Evolutionary conservation across 306 rosid genomes (phyloP).

Genomic region (Alnus rubra): DNA sequence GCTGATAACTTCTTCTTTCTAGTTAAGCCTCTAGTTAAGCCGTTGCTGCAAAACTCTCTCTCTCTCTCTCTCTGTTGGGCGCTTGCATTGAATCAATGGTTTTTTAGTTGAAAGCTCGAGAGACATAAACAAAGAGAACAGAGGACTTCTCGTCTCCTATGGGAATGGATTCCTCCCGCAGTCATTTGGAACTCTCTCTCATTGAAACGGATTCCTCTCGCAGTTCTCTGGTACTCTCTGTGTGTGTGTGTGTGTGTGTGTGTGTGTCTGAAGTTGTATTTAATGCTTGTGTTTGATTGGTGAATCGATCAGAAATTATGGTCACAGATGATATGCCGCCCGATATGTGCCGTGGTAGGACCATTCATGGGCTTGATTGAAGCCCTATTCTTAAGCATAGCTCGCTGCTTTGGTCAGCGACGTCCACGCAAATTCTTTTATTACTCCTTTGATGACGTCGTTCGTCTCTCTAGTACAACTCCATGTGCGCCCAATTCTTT

Average conservation of each 20-base stretch:
- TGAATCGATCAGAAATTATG: conserved; percentile 37
- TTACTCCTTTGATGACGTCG: conserved; percentile 36
- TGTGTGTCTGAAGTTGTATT: neutral
- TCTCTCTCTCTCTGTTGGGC: neutral
- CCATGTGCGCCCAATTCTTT: conserved; percentile 45
- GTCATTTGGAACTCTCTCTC: conserved; percentile 25
- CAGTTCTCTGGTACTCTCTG: conserved; percentile 28
- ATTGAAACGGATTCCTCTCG: conserved; percentile 5
- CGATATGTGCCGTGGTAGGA: conserved; percentile 41
- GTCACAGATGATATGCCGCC: conserved; percentile 39
- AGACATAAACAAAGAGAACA: neutral
- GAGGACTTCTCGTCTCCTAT: neutral
- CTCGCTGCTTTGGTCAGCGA: conserved; percentile 46
- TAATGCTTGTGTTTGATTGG: neutral
- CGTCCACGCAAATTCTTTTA: conserved; percentile 9
- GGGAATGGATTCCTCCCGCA: conserved; percentile 10
- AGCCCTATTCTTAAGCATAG: conserved; percentile 35
- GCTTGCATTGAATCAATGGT: neutral
- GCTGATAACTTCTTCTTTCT: neutral
- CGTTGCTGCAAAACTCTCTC: neutral
- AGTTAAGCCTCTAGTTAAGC: neutral
- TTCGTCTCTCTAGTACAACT: conserved; percentile 52
- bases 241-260: no score
- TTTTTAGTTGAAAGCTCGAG: neutral
- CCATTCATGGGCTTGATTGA: conserved; percentile 48